These are phyloP conservation scores for Solanum arcanum DNA, from an alignment of 257 asterid genomes.

Conservation along the genomic window DNA sequence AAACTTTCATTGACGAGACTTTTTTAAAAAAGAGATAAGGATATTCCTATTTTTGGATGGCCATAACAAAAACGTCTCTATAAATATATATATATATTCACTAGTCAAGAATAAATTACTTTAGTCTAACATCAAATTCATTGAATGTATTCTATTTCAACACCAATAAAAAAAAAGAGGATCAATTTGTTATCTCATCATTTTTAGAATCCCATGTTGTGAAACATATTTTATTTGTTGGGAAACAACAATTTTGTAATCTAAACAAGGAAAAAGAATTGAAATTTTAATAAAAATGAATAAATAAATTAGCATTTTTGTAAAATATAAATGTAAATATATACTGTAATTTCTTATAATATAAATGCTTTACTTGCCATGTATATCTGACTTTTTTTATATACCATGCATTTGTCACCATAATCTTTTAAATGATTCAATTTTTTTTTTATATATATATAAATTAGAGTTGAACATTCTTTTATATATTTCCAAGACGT, in stretches of 20 bases:
- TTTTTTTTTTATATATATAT: background rate
- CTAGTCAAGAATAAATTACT: too few species aligned
- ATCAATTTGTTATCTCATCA: too few species aligned
- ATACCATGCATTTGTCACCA: background rate
- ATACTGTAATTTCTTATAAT: background rate
- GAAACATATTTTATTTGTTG: too few species aligned
- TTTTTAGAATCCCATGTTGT: too few species aligned
- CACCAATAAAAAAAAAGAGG: too few species aligned
- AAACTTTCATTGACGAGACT: background rate
- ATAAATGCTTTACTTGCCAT: background rate
- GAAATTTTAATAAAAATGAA: background rate
- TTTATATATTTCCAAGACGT: background rate
- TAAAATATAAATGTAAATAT: background rate
- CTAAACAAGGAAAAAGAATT: background rate
- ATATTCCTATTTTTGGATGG: background rate
- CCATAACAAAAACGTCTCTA: background rate
- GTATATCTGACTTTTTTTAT: background rate
- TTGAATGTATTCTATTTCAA: too few species aligned
- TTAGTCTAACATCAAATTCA: too few species aligned
- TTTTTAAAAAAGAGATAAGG: background rate
- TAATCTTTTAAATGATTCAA: background rate
- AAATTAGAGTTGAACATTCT: background rate
- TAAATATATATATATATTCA: background rate
- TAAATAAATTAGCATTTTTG: background rate
- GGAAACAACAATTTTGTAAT: background rate